A percentile compares a stretch with the other conserved stretches of the same genome.
Evolutionary conservation across 106 monocot species (phyloP).

Genomic region (Agapanthus africanus): DNA sequence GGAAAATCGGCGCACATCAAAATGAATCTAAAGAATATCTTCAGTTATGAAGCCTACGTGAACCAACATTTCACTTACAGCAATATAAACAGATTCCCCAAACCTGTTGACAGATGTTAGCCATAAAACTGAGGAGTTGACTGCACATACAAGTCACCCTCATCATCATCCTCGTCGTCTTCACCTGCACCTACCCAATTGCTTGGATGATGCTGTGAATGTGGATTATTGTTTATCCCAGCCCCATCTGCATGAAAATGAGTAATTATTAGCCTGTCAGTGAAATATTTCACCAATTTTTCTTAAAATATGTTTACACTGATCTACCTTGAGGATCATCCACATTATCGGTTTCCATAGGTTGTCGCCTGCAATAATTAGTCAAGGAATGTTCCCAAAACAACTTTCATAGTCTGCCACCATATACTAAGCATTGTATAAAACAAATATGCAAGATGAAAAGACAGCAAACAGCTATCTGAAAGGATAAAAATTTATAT

Average conservation of each 20-base stretch:
- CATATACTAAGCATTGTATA: not conserved
- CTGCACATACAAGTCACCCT: constrained; percentile 64
- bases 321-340: constrained; percentile 44
- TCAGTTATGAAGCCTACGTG: not conserved
- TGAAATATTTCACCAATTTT: not conserved
- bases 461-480: not conserved
- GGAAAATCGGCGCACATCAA: not conserved
- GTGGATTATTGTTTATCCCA: constrained; percentile 19
- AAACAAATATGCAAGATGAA: not conserved
- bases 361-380: constrained; percentile 22
- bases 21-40: not conserved
- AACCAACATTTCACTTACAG: not conserved
- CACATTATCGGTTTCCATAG: constrained; percentile 22
- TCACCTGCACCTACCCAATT: constrained; percentile 76
- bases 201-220: constrained; percentile 77
- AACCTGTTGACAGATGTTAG: constrained; percentile 12
- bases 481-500: not conserved
- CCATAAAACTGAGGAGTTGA: constrained; percentile 66
- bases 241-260: constrained; percentile 24
- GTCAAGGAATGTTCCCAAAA: constrained; percentile 27
- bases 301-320: not conserved
- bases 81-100: not conserved
- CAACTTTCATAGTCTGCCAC: not conserved
- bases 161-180: constrained; percentile 52
- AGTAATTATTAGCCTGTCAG: not conserved